Evolutionary conservation across 2,329 filamentous ascomycete genomes (phyloP).

Genomic region (Cladosporium sp.): DNA sequence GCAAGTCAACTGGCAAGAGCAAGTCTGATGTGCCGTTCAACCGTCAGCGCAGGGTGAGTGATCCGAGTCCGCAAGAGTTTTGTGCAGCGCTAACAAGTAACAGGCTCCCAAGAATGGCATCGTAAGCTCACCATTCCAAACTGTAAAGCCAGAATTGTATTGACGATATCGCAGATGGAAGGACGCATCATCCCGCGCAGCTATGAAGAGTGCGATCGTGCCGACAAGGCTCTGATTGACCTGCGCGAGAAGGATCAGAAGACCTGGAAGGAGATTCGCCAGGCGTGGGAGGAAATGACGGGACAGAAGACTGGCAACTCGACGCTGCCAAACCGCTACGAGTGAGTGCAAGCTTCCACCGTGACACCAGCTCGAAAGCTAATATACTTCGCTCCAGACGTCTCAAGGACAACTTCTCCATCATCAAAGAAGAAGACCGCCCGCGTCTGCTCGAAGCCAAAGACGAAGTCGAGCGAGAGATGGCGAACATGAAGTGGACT

Average conservation of each 20-base stretch:
- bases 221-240: slow-evolving; percentile 26
- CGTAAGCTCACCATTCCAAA: neutral
- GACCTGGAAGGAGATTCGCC: slow-evolving; percentile 26
- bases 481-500: slow-evolving; percentile 38
- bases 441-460: slow-evolving; percentile 33
- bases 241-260: slow-evolving; percentile 23
- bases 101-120: slow-evolving; percentile 5
- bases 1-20: neutral
- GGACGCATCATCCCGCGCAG: slow-evolving; percentile 17
- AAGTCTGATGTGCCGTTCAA: neutral
- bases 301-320: slow-evolving; percentile 31
- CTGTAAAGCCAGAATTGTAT: too few species aligned
- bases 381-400: slow-evolving; percentile 12
- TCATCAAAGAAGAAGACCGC: slow-evolving; percentile 34
- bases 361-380: neutral
- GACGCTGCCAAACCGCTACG: slow-evolving; percentile 38
- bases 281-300: slow-evolving; percentile 26
- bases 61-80: neutral
- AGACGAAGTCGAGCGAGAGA: slow-evolving; percentile 36
- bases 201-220: slow-evolving; percentile 26
- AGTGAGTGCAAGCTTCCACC: neutral
- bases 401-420: slow-evolving; percentile 38
- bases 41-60: slow-evolving; percentile 1
- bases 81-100: neutral
- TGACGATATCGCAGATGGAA: neutral